Evolutionary conservation across 768 basidiomycete species (phyloP).

Genomic region (Scleroderma bovista): DNA sequence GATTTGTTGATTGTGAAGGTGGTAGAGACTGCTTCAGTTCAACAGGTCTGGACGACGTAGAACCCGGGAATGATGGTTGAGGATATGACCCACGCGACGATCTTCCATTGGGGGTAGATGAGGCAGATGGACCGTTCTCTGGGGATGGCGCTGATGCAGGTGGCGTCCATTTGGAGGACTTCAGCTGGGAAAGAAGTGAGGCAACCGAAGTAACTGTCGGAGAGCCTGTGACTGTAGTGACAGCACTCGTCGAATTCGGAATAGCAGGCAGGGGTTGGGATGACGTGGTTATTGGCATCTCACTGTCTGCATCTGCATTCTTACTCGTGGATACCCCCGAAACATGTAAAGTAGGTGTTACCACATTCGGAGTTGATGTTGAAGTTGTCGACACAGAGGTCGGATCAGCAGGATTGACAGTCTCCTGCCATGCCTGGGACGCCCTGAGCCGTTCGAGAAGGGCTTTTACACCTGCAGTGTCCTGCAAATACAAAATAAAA

Average conservation of each 20-base stretch:
- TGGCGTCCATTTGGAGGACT: conserved; percentile 27
- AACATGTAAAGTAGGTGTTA: neutral
- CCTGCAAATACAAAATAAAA: conserved; percentile 33
- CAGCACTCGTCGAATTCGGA: conserved; percentile 2
- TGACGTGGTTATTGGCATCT: neutral
- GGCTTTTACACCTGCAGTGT: conserved; percentile 59
- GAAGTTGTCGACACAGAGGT: conserved; percentile 1
- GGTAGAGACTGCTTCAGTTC: conserved; percentile 8
- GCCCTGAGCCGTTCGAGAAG: conserved; percentile 63
- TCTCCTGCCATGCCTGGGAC: conserved; percentile 67
- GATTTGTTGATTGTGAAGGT: conserved; percentile 5
- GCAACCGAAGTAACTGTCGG: conserved; percentile 41
- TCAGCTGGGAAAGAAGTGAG: conserved; percentile 57
- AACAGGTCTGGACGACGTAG: neutral
- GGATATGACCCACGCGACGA: conserved; percentile 8
- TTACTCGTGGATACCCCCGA: neutral
- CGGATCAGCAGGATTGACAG: conserved; percentile 18
- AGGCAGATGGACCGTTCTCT: neutral
- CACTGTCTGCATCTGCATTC: neutral
- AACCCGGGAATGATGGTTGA: conserved; percentile 5
- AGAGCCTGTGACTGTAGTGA: conserved; percentile 19
- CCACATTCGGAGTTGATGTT: conserved; percentile 4
- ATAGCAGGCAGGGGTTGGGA: conserved; percentile 1
- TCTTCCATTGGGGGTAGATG: conserved; percentile 5
- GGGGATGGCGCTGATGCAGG: neutral